Base-by-base conservation (phyloP, 345 rosid species). In the Syzygium oleosum region DNA sequence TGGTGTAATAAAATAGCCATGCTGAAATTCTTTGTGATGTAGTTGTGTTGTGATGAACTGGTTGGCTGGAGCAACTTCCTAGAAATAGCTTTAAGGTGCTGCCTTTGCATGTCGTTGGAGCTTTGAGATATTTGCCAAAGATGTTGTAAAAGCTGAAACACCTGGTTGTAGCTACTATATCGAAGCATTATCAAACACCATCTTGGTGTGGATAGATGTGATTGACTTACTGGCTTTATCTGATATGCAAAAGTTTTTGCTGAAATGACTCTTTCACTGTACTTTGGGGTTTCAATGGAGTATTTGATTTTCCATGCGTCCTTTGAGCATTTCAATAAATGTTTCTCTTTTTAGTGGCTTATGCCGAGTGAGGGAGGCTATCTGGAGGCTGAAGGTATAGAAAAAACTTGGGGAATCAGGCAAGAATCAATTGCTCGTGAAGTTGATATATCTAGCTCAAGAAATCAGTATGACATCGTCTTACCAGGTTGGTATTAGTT, bases 341-440 rank as follows among this genome's bases (percentile, higher is more conserved):
- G 87, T 61, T 87, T 49, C 59, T 91, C 88, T 59, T 85, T 56
- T 85, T 89, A 98, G 99, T 97, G 98, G 98, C 98, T 97, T 88
- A 80, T 93, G 91, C 98, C 99, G 1, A 96, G 93, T 87, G 93
- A 92, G 86, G 97, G 96, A 88, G 97, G 98, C 8, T 96, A 91
- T 92, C 91, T 98, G 90, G 99, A 94, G 93, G 88, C 96, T 22
- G 99, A 98, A 29, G 98, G 98, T 88, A 83, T 95, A 86, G 99
- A 98, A 85, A 98, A 94, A 92, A 94, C 98, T 85, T 95, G 95
- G 96, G 91, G 93, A 88, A 87, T 97, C 89, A 93, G 88, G 89
- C 99, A 98, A 89, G 94, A 93, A 51, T 86, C 92, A 23, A 94
- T 98, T 88, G 90, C 92, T 84, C 85, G 54, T 3, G 97, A 93